These are phyloP conservation scores for Collybiopsis luxurians DNA, from an alignment of 768 basidiomycete species.

Conservation along the genomic window DNA sequence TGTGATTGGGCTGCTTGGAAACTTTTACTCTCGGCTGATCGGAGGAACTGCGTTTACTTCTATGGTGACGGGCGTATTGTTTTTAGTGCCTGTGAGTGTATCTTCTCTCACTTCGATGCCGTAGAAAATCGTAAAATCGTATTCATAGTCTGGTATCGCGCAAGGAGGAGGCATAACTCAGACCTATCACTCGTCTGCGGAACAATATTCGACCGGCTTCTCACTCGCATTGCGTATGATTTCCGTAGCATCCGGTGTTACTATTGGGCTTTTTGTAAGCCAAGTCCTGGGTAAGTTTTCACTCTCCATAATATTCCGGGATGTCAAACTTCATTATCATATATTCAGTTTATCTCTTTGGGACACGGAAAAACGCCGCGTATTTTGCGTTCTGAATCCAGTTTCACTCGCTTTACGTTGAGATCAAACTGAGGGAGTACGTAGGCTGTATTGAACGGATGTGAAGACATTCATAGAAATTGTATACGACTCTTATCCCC, in stretches of 20 bases:
- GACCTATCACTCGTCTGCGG: constrained; percentile 56
- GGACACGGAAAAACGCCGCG: constrained; percentile 66
- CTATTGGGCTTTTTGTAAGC: constrained; percentile 79
- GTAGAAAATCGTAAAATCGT: constrained; percentile 15
- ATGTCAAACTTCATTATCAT: not conserved
- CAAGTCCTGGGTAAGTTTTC: constrained; percentile 55
- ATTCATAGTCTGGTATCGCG: constrained; percentile 65
- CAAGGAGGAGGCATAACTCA: constrained; percentile 69
- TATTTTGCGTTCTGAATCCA: constrained; percentile 66
- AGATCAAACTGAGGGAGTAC: not conserved
- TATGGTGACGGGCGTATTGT: constrained; percentile 93
- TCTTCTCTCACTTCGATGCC: not conserved
- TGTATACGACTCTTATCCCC: too few relatives aligned
- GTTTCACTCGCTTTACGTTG: not conserved
- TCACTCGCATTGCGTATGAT: constrained; percentile 81
- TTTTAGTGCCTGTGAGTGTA: constrained; percentile 76
- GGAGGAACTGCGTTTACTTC: constrained; percentile 84
- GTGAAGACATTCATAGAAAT: too few relatives aligned
- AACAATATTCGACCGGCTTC: constrained; percentile 76
- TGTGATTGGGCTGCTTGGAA: constrained; percentile 76
- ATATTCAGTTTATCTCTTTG: constrained; percentile 63
- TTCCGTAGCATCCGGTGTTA: constrained; percentile 81
- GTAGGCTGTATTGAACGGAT: too few relatives aligned
- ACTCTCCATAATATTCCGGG: not conserved
- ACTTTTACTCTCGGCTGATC: constrained; percentile 73